Percentiles rank a stretch among this genome's conserved stretches.
Evolutionary conservation across 495 filamentous ascomycete species (phyloP).

Genomic region (Penicillium riverlandense): DNA sequence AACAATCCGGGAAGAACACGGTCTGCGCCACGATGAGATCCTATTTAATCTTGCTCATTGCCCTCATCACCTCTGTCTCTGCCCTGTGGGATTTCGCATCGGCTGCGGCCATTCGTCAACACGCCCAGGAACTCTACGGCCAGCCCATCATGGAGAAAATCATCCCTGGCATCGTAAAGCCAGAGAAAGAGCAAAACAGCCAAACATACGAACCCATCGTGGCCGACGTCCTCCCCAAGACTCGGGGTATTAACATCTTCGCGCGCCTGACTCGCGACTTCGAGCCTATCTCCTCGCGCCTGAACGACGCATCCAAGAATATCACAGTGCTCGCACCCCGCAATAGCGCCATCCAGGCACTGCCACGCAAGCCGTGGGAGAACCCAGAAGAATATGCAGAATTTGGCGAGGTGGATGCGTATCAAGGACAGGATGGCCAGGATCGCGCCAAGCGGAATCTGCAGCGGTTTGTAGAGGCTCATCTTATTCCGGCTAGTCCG

Average conservation of each 20-base stretch:
- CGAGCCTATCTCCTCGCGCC: constrained; percentile 57
- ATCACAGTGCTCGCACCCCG: constrained; percentile 85
- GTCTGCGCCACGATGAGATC: constrained; percentile 12
- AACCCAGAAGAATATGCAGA: constrained; percentile 70
- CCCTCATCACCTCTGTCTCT: constrained; percentile 2
- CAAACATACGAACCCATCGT: constrained; percentile 45
- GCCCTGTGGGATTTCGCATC: constrained; percentile 10
- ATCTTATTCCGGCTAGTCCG: constrained; percentile 68
- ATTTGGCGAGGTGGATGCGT: constrained; percentile 64
- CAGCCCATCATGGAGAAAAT: constrained; percentile 27
- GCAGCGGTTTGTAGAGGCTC: constrained; percentile 77
- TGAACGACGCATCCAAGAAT: constrained; percentile 63
- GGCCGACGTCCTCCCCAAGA: constrained; percentile 79
- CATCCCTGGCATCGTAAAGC: constrained; percentile 26
- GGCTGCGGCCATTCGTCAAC: constrained; percentile 3
- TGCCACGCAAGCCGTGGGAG: constrained; percentile 94
- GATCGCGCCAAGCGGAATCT: constrained; percentile 76
- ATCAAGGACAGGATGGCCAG: constrained; percentile 70
- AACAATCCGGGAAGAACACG: not conserved
- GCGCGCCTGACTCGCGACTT: constrained; percentile 80
- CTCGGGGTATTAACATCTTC: constrained; percentile 80
- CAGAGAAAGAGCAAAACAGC: constrained; percentile 19
- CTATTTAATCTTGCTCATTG: constrained; percentile 7
- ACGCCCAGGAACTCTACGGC: constrained; percentile 6
- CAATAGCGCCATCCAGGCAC: constrained; percentile 68